Percentiles rank a stretch among this genome's conserved stretches.
Evolutionary conservation across 2,329 filamentous ascomycete species (phyloP).

Genomic region (Drechslerella coelobrocha): DNA sequence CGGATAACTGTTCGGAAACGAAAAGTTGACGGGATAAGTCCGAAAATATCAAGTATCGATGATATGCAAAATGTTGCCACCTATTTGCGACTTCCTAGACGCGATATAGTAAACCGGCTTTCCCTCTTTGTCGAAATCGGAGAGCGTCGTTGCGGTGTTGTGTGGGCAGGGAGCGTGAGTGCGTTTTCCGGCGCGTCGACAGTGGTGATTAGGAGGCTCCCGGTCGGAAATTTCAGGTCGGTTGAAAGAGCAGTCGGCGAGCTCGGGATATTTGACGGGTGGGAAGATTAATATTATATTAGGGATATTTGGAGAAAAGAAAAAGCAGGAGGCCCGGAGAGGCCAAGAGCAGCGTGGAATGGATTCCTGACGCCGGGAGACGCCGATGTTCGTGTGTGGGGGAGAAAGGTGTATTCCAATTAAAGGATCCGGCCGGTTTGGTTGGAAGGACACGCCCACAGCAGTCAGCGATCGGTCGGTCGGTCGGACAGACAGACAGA

Average conservation of each 20-base stretch:
- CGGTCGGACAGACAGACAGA: neutral
- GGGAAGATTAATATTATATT: slow-evolving; percentile 1
- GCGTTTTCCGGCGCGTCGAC: neutral
- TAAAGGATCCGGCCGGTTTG: slow-evolving; percentile 10
- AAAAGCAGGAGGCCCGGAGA: neutral
- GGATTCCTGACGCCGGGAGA: slow-evolving; percentile 24
- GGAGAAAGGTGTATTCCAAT: neutral
- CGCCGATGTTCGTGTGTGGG: slow-evolving; percentile 23
- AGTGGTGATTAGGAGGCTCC: neutral
- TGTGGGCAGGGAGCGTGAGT: neutral
- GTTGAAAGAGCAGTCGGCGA: slow-evolving; percentile 1
- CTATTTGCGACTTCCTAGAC: slow-evolving; percentile 15
- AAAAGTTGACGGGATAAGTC: neutral
- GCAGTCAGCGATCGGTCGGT: neutral
- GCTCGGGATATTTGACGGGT: neutral
- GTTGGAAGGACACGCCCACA: neutral
- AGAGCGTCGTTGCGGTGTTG: neutral
- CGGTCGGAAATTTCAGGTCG: slow-evolving; percentile 1
- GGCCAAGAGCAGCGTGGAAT: neutral
- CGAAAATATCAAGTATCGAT: slow-evolving; percentile 18
- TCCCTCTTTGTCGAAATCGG: neutral
- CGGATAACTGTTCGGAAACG: slow-evolving; percentile 24
- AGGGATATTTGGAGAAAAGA: neutral
- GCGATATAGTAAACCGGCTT: slow-evolving; percentile 20
- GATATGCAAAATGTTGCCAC: neutral